A percentile compares a stretch with the other conserved stretches of the same genome.
Conservation (phyloP, 2,329 filamentous ascomycete genomes). For the Aspergillus udagawae region DNA sequence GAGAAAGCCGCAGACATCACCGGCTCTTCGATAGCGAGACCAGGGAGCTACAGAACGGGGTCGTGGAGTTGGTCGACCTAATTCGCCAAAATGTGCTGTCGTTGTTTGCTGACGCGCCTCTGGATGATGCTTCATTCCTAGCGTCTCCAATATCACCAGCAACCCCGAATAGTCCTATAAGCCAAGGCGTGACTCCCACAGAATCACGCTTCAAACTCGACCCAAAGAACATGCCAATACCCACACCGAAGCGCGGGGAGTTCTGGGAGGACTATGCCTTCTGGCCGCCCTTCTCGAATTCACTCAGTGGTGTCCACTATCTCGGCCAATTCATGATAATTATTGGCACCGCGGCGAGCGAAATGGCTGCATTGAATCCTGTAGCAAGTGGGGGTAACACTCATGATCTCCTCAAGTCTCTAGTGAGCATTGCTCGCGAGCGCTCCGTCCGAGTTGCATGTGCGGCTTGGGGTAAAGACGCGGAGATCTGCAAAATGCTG, state of each 20-base stretch:
- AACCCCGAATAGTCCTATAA: slow-evolving; percentile 63
- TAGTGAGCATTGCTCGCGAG: slow-evolving; percentile 77
- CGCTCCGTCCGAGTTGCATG: slow-evolving; percentile 81
- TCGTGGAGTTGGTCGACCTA: slow-evolving; percentile 75
- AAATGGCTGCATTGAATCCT: slow-evolving; percentile 72
- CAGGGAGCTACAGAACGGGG: slow-evolving; percentile 68
- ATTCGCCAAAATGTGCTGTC: slow-evolving; percentile 73
- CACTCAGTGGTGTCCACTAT: slow-evolving; percentile 86
- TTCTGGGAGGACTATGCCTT: slow-evolving; percentile 92
- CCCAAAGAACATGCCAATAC: slow-evolving; percentile 68
- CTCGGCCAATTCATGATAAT: slow-evolving; percentile 76
- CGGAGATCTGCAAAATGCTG: slow-evolving; percentile 84
- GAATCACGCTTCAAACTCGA: slow-evolving; percentile 80
- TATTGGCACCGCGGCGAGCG: slow-evolving; percentile 80
- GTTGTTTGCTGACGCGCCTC: slow-evolving; percentile 83
- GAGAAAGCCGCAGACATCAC: slow-evolving; percentile 77
- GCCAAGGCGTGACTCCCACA: slow-evolving; percentile 49
- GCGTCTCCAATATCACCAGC: slow-evolving; percentile 72
- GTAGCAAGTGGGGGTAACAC: slow-evolving; percentile 55
- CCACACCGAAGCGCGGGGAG: slow-evolving; percentile 74
- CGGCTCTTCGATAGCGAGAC: slow-evolving; percentile 69
- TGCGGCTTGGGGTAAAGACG: slow-evolving; percentile 87
- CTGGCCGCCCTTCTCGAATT: slow-evolving; percentile 92
- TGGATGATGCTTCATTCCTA: slow-evolving; percentile 83
- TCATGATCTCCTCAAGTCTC: slow-evolving; percentile 67